phyloP scores from a whole-genome alignment of 352 stramenopile genomes.

The Globisporangium takayamanum region DNA sequence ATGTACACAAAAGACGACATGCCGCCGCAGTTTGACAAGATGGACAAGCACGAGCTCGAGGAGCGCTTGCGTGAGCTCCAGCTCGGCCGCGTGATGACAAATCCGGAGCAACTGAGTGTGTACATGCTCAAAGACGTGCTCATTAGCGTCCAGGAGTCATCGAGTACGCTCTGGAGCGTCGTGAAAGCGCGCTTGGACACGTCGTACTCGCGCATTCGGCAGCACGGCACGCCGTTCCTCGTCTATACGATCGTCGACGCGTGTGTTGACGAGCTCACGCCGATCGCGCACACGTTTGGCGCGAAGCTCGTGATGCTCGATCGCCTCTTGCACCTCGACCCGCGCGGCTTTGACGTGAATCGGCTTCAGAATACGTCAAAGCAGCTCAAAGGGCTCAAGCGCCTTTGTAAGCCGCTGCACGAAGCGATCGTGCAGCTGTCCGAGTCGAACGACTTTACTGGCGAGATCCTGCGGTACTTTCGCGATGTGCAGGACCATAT shows the following conservation, averaged over 20 bases:
- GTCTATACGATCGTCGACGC: constrained; percentile 80
- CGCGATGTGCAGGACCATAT: constrained; percentile 84
- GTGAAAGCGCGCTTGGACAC: constrained; percentile 61
- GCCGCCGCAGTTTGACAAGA: constrained; percentile 49
- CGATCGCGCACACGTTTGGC: constrained; percentile 67
- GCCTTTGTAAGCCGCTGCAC: constrained; percentile 65
- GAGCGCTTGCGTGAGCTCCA: constrained; percentile 48
- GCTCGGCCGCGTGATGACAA: constrained; percentile 59
- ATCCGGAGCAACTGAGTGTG: constrained; percentile 69
- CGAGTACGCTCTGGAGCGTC: constrained; percentile 43
- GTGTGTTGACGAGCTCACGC: constrained; percentile 74
- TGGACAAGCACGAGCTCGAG: constrained; percentile 59
- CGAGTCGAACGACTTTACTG: constrained; percentile 64
- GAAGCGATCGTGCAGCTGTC: constrained; percentile 67
- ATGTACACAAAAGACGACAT: constrained; percentile 51
- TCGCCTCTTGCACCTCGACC: constrained; percentile 46
- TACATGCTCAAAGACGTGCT: constrained; percentile 69
- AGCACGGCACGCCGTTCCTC: constrained; percentile 65
- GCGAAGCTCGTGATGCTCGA: constrained; percentile 72
- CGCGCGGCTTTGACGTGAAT: constrained; percentile 49
- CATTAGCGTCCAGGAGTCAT: constrained; percentile 61
- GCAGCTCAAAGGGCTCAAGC: constrained; percentile 68
- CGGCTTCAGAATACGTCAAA: constrained; percentile 53
- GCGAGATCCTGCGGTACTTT: constrained; percentile 72
- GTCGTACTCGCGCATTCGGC: constrained; percentile 80